These are phyloP conservation scores for Populus hybrid DNA, from an alignment of 441 rosid species.

Conservation along the genomic window DNA sequence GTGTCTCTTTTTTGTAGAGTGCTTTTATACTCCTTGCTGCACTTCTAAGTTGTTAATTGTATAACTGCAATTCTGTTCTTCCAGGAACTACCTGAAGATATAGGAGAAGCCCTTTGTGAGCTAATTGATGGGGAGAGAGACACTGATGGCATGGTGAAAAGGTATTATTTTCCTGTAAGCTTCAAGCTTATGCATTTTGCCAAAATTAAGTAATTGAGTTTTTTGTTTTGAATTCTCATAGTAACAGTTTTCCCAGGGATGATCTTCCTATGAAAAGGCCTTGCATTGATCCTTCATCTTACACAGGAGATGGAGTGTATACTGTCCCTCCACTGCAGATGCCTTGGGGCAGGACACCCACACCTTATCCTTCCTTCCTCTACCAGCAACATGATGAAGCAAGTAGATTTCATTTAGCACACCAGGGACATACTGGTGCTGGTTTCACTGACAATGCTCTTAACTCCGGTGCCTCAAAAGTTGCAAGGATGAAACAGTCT, in stretches of 20 bases:
- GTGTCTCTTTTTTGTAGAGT: conserved; percentile 32
- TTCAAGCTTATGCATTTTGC: conserved; percentile 12
- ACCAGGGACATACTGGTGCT: conserved; percentile 41
- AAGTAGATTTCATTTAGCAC: conserved; percentile 47
- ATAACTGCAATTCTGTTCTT: conserved; percentile 21
- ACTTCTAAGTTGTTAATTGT: conserved; percentile 7
- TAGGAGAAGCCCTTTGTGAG: conserved; percentile 94
- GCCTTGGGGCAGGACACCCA: conserved; percentile 52
- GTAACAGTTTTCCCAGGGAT: conserved; percentile 40
- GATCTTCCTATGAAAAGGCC: conserved; percentile 52
- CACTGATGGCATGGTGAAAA: conserved; percentile 41
- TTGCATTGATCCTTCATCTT: conserved; percentile 50
- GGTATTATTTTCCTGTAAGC: conserved; percentile 38
- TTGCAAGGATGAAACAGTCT: conserved; percentile 32
- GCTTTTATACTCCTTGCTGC: conserved; percentile 7
- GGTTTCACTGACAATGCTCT: conserved; percentile 31
- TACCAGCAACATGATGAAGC: conserved; percentile 62
- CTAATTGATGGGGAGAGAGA: conserved; percentile 70
- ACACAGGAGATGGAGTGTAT: conserved; percentile 54
- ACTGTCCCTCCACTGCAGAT: conserved; percentile 36
- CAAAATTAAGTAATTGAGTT: conserved; percentile 15
- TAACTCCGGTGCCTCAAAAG: conserved; percentile 41
- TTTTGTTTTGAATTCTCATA: conserved; percentile 21
- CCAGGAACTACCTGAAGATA: conserved; percentile 82
- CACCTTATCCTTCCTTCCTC: conserved; percentile 46